These are phyloP conservation scores for Cephaloascus albidus DNA, from an alignment of 805 yeast species.

Conservation along the genomic window DNA sequence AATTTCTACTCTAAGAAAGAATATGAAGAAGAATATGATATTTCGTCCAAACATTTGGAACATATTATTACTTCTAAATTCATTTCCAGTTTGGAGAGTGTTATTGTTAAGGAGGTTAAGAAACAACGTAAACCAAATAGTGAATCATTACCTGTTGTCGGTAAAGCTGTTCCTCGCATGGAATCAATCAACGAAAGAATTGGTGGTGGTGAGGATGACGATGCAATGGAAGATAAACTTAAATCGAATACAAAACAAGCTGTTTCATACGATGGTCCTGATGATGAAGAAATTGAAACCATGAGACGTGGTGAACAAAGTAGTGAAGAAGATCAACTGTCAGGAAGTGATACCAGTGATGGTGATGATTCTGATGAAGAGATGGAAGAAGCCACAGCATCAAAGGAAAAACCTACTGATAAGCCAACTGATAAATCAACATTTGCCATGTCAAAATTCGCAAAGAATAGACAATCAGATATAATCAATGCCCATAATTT, in stretches of 20 bases:
- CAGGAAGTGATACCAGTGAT: slow-evolving; percentile 25
- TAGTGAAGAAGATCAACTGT: slow-evolving; percentile 59
- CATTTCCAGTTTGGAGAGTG: slow-evolving; percentile 60
- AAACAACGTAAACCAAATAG: slow-evolving; percentile 53
- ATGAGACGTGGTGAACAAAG: slow-evolving; percentile 79
- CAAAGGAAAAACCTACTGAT: slow-evolving; percentile 7
- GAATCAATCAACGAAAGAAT: slow-evolving; percentile 32
- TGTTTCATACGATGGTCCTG: slow-evolving; percentile 90
- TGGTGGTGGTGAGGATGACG: slow-evolving; percentile 49
- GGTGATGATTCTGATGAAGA: slow-evolving; percentile 30
- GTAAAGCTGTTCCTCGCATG: slow-evolving; percentile 58
- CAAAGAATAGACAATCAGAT: slow-evolving; percentile 79
- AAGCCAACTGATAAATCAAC: slow-evolving; percentile 10
- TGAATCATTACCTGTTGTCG: slow-evolving; percentile 52
- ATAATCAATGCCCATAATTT: slow-evolving; percentile 66
- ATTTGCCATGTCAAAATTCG: slow-evolving; percentile 40
- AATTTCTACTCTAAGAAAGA: slow-evolving; percentile 68
- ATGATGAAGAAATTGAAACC: slow-evolving; percentile 87
- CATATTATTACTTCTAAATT: slow-evolving; percentile 54
- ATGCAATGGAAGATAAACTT: slow-evolving; percentile 50
- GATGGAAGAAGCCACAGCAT: slow-evolving; percentile 16
- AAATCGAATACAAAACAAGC: slow-evolving; percentile 69
- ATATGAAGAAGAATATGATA: slow-evolving; percentile 83
- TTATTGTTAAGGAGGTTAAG: slow-evolving; percentile 72
- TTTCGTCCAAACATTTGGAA: slow-evolving; percentile 72